Percentiles rank a stretch among this genome's conserved stretches.
Conservation (phyloP, 1,284 basidiomycete species). For the Apiotrichum mycotoxinovorans region DNA sequence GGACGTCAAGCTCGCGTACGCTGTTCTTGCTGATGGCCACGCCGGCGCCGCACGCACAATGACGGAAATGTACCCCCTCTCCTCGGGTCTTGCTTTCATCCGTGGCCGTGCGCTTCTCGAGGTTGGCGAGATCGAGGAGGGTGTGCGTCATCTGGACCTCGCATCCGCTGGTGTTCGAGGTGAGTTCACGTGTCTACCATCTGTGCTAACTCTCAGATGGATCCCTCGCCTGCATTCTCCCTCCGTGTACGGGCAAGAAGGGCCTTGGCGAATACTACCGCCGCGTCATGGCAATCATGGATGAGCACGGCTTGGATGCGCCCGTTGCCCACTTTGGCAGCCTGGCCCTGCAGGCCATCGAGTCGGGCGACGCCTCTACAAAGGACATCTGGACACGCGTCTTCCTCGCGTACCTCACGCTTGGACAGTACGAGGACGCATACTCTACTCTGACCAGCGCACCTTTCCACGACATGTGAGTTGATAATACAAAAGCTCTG, state of each 20-base stretch:
- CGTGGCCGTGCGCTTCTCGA: constrained; percentile 65
- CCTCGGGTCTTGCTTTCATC: constrained; percentile 70
- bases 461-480: constrained; percentile 73
- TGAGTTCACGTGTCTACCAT: not conserved
- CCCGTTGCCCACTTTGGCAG: constrained; percentile 71
- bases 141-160: constrained; percentile 65
- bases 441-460: constrained; percentile 70
- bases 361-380: constrained; percentile 53
- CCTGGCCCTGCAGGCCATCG: constrained; percentile 60
- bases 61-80: constrained; percentile 68
- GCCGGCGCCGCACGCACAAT: constrained; percentile 62
- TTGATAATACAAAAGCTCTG: constrained; percentile 18
- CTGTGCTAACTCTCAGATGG: constrained; percentile 51
- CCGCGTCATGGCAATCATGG: constrained; percentile 71
- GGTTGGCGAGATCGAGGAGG: constrained; percentile 69
- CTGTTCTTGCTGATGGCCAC: constrained; percentile 64
- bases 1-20: constrained; percentile 69
- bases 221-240: constrained; percentile 59
- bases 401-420: constrained; percentile 69
- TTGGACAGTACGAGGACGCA: constrained; percentile 76
- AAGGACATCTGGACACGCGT: constrained; percentile 70
- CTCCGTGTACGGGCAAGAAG: constrained; percentile 57
- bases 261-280: constrained; percentile 71
- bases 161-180: constrained; percentile 58
- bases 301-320: constrained; percentile 56